Conservation (phyloP, 2,329 filamentous ascomycete genomes). For the Cytospora chrysosperma region DNA sequence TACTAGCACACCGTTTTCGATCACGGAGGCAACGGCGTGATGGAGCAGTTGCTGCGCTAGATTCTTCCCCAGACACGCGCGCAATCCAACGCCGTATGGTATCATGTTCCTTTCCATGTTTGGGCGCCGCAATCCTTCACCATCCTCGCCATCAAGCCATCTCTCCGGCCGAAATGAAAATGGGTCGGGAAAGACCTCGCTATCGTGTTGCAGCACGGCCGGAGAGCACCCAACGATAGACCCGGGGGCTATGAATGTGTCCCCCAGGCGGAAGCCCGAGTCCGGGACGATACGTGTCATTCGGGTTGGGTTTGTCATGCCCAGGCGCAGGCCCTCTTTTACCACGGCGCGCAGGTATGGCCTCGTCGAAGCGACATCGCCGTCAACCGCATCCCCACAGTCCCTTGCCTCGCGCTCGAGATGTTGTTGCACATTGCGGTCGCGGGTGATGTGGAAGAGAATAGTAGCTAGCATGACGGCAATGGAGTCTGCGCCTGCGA, state of each 20-base stretch:
- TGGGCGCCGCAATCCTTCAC: not conserved
- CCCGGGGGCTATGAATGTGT: no score
- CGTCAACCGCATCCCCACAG: constrained; percentile 46
- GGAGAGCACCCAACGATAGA: constrained; percentile 52
- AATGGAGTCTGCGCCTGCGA: constrained; percentile 54
- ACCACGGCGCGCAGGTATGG: constrained; percentile 39
- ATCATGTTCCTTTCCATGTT: no score
- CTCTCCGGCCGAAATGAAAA: constrained; percentile 26
- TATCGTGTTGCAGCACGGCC: constrained; percentile 47
- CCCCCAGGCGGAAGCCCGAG: no score
- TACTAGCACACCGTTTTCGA: constrained; percentile 6
- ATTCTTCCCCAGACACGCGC: constrained; percentile 28
- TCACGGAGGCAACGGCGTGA: not conserved
- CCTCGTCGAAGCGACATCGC: constrained; percentile 54
- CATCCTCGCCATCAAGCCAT: constrained; percentile 21
- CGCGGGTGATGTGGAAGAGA: constrained; percentile 59
- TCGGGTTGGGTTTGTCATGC: constrained; percentile 25
- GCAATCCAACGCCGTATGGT: constrained; percentile 28
- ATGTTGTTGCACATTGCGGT: no score
- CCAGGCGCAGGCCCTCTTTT: constrained; percentile 26
- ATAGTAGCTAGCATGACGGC: constrained; percentile 51
- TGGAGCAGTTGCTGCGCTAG: constrained; percentile 24
- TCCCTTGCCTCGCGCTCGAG: no score
- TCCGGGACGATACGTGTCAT: constrained; percentile 21
- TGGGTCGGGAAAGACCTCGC: constrained; percentile 25